These are phyloP conservation scores for Carpinus fangiana DNA, from an alignment of 306 rosid species.

Conservation along the genomic window DNA sequence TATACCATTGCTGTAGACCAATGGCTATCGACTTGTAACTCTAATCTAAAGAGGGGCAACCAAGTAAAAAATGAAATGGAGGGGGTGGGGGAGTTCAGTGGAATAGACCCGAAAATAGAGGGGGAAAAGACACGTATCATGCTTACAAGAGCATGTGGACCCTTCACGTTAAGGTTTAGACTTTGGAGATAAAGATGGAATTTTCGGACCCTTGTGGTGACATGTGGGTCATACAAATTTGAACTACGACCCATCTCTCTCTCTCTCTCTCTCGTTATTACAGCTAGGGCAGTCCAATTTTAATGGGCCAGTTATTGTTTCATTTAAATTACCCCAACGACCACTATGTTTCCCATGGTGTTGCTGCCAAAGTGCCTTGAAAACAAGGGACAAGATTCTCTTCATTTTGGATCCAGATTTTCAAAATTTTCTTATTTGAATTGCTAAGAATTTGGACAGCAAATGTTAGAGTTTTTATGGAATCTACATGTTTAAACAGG, in stretches of 20 bases:
- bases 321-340: conserved; percentile 18
- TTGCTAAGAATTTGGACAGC: too few relatives aligned
- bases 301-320: conserved; percentile 39
- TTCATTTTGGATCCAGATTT: too few relatives aligned
- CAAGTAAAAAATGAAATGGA: too few relatives aligned
- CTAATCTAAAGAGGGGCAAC: too few relatives aligned
- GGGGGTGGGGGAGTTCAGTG: not conserved
- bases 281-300: conserved; percentile 33
- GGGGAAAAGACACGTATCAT: conserved; percentile 59
- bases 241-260: conserved; percentile 32
- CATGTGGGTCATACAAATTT: conserved; percentile 75
- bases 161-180: conserved; percentile 33
- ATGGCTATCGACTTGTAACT: too few relatives aligned
- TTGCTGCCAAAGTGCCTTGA: not conserved
- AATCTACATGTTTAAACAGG: too few relatives aligned
- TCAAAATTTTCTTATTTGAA: too few relatives aligned
- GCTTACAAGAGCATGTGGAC: conserved; percentile 41
- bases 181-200: conserved; percentile 42
- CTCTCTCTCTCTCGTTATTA: not conserved
- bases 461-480: too few relatives aligned
- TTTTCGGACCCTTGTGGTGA: conserved; percentile 49
- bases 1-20: not conserved
- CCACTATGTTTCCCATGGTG: not conserved
- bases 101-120: conserved; percentile 52
- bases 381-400: not conserved